phyloP scores from a whole-genome alignment of 2,329 filamentous ascomycete species.

The Fusarium sp. region DNA sequence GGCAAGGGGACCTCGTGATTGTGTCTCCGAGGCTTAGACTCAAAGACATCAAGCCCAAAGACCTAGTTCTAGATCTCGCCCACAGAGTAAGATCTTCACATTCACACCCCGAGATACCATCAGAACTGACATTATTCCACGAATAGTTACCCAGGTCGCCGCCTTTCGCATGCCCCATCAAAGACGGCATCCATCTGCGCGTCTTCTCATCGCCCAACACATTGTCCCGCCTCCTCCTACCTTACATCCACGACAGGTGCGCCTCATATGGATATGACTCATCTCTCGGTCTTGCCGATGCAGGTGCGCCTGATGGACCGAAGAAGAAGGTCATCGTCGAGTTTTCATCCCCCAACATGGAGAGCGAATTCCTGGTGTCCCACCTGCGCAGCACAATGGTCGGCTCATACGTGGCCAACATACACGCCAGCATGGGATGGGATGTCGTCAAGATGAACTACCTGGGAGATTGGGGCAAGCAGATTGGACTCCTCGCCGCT shows the following conservation, averaged over 20 bases:
- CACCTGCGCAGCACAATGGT: slow-evolving; percentile 79
- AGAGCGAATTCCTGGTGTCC: slow-evolving; percentile 76
- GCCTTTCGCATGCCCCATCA: slow-evolving; percentile 37
- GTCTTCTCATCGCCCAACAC: slow-evolving; percentile 40
- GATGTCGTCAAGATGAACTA: slow-evolving; percentile 78
- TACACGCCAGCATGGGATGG: slow-evolving; percentile 75
- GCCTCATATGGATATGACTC: slow-evolving; percentile 37
- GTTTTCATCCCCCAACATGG: slow-evolving; percentile 81
- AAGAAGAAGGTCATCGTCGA: slow-evolving; percentile 69
- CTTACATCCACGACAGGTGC: slow-evolving; percentile 40
- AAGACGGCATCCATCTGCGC: slow-evolving; percentile 42
- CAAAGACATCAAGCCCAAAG: slow-evolving; percentile 14
- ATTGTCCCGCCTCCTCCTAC: slow-evolving; percentile 28
- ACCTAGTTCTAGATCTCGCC: slow-evolving; percentile 36
- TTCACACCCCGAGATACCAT: background rate
- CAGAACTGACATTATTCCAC: background rate
- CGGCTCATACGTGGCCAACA: slow-evolving; percentile 74
- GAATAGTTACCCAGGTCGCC: slow-evolving; percentile 37
- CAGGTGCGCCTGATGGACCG: background rate
- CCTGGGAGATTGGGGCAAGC: slow-evolving; percentile 80
- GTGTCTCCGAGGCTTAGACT: slow-evolving; percentile 43
- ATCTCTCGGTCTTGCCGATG: slow-evolving; percentile 29
- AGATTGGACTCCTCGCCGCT: slow-evolving; percentile 72
- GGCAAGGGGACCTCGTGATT: slow-evolving; percentile 42
- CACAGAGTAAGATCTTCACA: slow-evolving; percentile 24